phyloP scores from a whole-genome alignment of 1,139 yeast species.

The Hemisphaericaspora xylanilytica region DNA sequence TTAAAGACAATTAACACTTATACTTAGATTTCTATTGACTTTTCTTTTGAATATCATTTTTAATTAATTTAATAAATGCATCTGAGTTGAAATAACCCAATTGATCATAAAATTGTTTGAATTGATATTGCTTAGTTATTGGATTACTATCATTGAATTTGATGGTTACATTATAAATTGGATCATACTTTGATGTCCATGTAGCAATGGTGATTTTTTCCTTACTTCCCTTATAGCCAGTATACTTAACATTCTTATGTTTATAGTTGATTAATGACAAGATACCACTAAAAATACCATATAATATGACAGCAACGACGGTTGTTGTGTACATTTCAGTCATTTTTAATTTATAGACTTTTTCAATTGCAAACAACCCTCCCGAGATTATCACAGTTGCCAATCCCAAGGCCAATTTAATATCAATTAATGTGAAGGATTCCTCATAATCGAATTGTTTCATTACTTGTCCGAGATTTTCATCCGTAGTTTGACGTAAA shows the following conservation, averaged over 20 bases:
- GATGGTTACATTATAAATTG: constrained; percentile 38
- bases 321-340: constrained; percentile 33
- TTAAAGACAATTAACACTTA: constrained; percentile 12
- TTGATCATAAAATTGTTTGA: constrained; percentile 46
- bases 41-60: constrained; percentile 24
- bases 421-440: constrained; percentile 55
- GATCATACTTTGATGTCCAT: constrained; percentile 43
- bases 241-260: constrained; percentile 57
- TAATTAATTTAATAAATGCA: constrained; percentile 32
- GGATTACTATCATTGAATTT: constrained; percentile 24
- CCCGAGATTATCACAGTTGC: constrained; percentile 66
- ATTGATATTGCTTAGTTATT: constrained; percentile 28
- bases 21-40: constrained; percentile 13
- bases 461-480: constrained; percentile 44
- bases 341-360: constrained; percentile 46
- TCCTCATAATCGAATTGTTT: constrained; percentile 61
- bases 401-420: constrained; percentile 68
- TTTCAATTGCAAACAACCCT: constrained; percentile 63
- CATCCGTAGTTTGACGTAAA: constrained; percentile 51
- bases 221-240: constrained; percentile 46
- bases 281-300: constrained; percentile 49
- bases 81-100: constrained; percentile 47
- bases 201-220: constrained; percentile 38
- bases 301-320: constrained; percentile 46
- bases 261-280: constrained; percentile 44